Evolutionary conservation across 768 basidiomycete genomes (phyloP).

Genomic region (Podaxis sp.): DNA sequence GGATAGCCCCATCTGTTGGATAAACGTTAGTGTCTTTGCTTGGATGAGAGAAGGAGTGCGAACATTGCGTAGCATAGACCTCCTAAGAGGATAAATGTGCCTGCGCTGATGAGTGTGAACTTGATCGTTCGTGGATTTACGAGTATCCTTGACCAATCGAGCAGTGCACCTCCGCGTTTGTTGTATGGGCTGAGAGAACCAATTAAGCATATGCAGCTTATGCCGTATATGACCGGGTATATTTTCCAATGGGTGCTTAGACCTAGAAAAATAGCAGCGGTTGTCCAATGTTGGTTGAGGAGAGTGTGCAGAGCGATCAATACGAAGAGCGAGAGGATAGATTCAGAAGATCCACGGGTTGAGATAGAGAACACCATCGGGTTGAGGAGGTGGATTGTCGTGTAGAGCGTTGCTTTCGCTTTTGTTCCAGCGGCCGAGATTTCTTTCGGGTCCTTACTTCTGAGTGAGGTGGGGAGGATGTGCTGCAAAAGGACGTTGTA

Average conservation of each 20-base stretch:
- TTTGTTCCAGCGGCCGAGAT: conserved; percentile 12
- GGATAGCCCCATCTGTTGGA: conserved; percentile 86
- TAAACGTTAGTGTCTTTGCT: background rate
- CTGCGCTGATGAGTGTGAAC: conserved; percentile 67
- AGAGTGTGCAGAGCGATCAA: conserved; percentile 63
- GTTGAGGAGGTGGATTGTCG: conserved; percentile 79
- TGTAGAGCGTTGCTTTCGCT: conserved; percentile 50
- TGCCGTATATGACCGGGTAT: conserved; percentile 89
- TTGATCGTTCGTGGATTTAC: conserved; percentile 49
- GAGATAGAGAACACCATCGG: conserved; percentile 95
- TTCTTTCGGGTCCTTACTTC: conserved; percentile 5
- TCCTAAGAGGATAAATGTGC: conserved; percentile 63
- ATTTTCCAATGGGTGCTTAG: conserved; percentile 95
- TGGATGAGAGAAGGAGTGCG: conserved; percentile 1
- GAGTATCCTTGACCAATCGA: conserved; percentile 29
- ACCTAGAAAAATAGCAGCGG: conserved; percentile 71
- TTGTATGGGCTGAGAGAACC: conserved; percentile 17
- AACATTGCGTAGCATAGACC: conserved; percentile 60
- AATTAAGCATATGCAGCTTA: conserved; percentile 64
- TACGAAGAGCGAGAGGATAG: conserved; percentile 77
- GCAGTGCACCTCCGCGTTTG: conserved; percentile 16
- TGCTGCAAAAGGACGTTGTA: conserved; percentile 52
- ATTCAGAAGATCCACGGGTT: conserved; percentile 94
- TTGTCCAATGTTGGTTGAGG: conserved; percentile 53
- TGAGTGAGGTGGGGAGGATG: conserved; percentile 33